These are phyloP conservation scores for Podospora conica DNA, from an alignment of 495 filamentous ascomycete genomes.

Conservation along the genomic window DNA sequence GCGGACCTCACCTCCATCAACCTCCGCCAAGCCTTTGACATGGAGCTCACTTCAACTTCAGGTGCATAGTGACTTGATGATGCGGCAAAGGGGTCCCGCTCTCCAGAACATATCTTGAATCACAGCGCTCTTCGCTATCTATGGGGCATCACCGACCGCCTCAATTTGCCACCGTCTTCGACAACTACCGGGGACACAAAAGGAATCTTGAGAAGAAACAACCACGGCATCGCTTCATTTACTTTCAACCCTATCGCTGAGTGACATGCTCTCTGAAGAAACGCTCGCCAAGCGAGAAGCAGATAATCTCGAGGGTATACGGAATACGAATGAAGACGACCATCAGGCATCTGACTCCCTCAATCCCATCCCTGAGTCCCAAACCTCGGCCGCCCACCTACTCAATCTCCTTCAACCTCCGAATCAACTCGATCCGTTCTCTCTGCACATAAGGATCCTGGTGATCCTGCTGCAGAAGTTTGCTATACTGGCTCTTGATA, in stretches of 20 bases:
- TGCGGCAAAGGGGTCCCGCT: no score
- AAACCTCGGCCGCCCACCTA: conserved; percentile 10
- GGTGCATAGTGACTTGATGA: neutral
- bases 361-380: neutral
- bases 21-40: neutral
- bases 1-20: neutral
- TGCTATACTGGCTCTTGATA: conserved; percentile 24
- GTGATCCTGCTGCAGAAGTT: conserved; percentile 35
- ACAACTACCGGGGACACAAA: neutral
- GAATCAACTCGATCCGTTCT: conserved; percentile 27
- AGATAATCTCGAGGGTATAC: neutral
- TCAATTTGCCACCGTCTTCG: no score
- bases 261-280: neutral
- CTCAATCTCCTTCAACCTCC: conserved; percentile 18
- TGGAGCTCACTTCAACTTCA: neutral
- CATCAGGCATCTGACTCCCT: neutral
- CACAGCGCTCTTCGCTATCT: neutral
- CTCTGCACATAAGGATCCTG: conserved; percentile 42
- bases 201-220: neutral
- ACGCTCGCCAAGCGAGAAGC: neutral
- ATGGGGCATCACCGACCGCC: neutral
- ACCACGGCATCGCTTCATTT: neutral
- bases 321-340: neutral
- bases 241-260: neutral
- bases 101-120: neutral